A percentile compares a stretch with the other conserved stretches of the same genome.
These are phyloP conservation scores for Sarcodon aspratus DNA, from an alignment of 768 basidiomycete genomes.

Conservation along the genomic window DNA sequence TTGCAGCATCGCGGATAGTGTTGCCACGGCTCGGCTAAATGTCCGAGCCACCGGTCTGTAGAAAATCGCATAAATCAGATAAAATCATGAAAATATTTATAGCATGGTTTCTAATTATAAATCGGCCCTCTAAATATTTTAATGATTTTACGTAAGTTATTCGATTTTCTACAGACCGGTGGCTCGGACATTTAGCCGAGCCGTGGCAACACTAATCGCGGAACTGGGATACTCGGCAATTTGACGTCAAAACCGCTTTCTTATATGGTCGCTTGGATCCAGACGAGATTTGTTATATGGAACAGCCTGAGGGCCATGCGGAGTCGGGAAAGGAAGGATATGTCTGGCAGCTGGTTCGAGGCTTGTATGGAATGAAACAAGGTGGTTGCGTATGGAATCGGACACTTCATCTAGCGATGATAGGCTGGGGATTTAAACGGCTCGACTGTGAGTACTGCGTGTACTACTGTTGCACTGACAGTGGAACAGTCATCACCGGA, in stretches of 20 bases:
- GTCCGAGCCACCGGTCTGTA: too few relatives aligned
- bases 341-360: conserved; percentile 15
- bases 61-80: too few relatives aligned
- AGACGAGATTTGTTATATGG: conserved; percentile 34
- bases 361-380: conserved; percentile 27
- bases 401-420: conserved; percentile 5
- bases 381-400: conserved; percentile 21
- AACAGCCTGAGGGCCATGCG: conserved; percentile 20
- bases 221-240: conserved; percentile 23
- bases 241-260: conserved; percentile 32
- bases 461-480: too few relatives aligned
- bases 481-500: conserved; percentile 5
- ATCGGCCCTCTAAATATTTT: too few relatives aligned
- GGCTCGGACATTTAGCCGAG: too few relatives aligned
- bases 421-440: background rate
- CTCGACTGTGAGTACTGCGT: background rate
- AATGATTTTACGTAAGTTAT: too few relatives aligned
- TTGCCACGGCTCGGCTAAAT: too few relatives aligned
- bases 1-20: conserved; percentile 24
- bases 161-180: too few relatives aligned
- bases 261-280: conserved; percentile 25
- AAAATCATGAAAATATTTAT: too few relatives aligned
- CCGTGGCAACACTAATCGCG: too few relatives aligned
- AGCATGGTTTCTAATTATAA: too few relatives aligned
- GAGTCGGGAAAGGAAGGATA: background rate